These are phyloP conservation scores for Cucurbita ficifolia DNA, from an alignment of 306 rosid species.

Conservation along the genomic window DNA sequence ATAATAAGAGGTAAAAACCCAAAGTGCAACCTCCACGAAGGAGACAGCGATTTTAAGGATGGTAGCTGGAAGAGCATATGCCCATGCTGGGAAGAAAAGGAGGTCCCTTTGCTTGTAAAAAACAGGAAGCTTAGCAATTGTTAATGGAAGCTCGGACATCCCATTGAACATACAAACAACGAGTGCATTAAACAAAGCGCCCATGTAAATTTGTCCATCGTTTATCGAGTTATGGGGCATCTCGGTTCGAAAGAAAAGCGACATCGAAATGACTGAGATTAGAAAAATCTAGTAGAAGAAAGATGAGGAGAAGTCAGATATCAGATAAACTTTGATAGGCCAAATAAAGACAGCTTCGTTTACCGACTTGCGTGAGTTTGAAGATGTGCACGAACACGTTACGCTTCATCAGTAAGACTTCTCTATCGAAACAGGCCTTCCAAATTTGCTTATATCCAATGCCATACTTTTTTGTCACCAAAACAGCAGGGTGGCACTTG, in stretches of 20 bases:
- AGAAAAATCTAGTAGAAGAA: constrained; percentile 21
- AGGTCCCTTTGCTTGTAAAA: constrained; percentile 56
- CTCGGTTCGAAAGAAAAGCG: constrained; percentile 52
- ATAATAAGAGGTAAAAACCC: constrained; percentile 44
- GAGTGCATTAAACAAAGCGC: constrained; percentile 34
- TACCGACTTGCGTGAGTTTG: constrained; percentile 24
- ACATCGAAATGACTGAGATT: constrained; percentile 28
- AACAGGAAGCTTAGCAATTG: constrained; percentile 37
- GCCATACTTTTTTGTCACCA: constrained; percentile 18
- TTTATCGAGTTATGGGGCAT: constrained; percentile 34
- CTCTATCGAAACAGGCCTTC: constrained; percentile 30
- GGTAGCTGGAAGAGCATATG: constrained; percentile 46
- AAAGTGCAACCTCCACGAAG: constrained; percentile 27
- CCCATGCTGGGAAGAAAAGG: constrained; percentile 47
- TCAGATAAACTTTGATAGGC: neutral
- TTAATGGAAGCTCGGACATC: constrained; percentile 30
- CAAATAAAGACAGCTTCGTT: neutral
- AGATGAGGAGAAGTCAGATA: neutral
- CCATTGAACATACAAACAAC: constrained; percentile 35
- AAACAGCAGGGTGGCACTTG: constrained; percentile 28
- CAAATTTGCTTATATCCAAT: constrained; percentile 15
- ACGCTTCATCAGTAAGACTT: constrained; percentile 31
- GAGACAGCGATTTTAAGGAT: constrained; percentile 30
- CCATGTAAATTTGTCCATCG: constrained; percentile 32
- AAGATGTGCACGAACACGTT: constrained; percentile 25